phyloP scores from a whole-genome alignment of 2,329 filamentous ascomycete species.

The Rhynchosporium secalis region DNA sequence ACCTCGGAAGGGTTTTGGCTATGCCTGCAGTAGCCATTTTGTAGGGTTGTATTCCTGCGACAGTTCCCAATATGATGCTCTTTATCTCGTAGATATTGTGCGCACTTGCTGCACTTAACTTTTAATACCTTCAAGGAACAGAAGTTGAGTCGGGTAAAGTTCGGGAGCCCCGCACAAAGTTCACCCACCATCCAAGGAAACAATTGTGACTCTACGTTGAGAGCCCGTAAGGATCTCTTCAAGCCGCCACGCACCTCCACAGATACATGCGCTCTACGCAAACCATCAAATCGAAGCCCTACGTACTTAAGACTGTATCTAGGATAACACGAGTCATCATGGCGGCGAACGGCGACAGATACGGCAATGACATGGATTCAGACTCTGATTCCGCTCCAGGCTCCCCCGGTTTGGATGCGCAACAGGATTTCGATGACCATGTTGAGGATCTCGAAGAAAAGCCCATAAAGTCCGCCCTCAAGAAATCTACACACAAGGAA shows the following conservation, averaged over 20 bases:
- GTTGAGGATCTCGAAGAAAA: constrained; percentile 60
- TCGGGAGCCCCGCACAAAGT: constrained; percentile 13
- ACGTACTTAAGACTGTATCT: background rate
- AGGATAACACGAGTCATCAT: constrained; percentile 31
- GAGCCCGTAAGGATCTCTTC: constrained; percentile 10
- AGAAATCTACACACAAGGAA: constrained; percentile 65
- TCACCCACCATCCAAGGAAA: constrained; percentile 12
- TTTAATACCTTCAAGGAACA: background rate
- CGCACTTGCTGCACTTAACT: background rate
- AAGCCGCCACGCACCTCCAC: constrained; percentile 25
- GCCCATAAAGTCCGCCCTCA: constrained; percentile 80
- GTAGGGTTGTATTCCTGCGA: background rate
- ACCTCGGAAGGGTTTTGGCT: constrained; percentile 35
- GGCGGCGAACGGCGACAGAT: constrained; percentile 57
- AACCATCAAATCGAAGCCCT: background rate
- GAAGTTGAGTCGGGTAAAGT: background rate
- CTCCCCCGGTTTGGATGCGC: constrained; percentile 48
- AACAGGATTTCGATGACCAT: constrained; percentile 58
- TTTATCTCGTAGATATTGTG: background rate
- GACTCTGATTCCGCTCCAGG: constrained; percentile 61
- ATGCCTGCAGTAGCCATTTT: constrained; percentile 36
- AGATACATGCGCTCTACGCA: constrained; percentile 20
- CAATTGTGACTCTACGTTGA: constrained; percentile 9
- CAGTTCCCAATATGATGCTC: background rate
- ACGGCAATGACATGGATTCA: constrained; percentile 71